Percentiles rank a stretch among this genome's conserved stretches.
These are phyloP conservation scores for Russula sp. DNA, from an alignment of 768 basidiomycete genomes.

Conservation along the genomic window DNA sequence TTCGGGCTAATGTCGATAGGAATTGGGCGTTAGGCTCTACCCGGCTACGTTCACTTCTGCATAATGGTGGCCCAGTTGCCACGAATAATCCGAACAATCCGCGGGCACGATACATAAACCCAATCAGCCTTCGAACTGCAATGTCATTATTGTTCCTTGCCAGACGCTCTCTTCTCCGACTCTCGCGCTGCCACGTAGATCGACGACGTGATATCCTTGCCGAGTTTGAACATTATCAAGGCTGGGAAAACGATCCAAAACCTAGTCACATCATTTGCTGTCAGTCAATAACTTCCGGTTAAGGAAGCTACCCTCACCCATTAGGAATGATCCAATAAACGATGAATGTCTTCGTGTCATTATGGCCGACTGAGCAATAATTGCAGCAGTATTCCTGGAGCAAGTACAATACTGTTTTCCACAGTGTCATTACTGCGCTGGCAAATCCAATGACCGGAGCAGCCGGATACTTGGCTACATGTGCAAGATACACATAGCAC, in stretches of 20 bases:
- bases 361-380: conserved; percentile 72
- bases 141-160: conserved; percentile 31
- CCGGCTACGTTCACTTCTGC: background rate
- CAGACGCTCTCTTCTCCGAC: conserved; percentile 29
- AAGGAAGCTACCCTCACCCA: conserved; percentile 43
- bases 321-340: conserved; percentile 73
- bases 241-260: conserved; percentile 74
- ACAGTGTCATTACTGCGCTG: conserved; percentile 68
- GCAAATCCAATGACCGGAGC: conserved; percentile 74
- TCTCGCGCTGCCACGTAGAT: conserved; percentile 33
- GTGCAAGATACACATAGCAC: conserved; percentile 68
- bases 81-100: conserved; percentile 10
- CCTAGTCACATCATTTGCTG: conserved; percentile 33
- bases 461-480: conserved; percentile 52
- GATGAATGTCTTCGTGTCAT: conserved; percentile 44
- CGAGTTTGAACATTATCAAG: conserved; percentile 53
- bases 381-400: conserved; percentile 74
- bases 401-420: conserved; percentile 83
- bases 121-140: background rate
- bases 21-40: background rate
- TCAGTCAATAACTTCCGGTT: background rate
- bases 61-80: conserved; percentile 1
- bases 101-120: background rate
- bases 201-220: conserved; percentile 51
- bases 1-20: conserved; percentile 6